A percentile compares a stretch with the other conserved stretches of the same genome.
Conservation (phyloP, 108 stramenopile genomes). For the Conticribra guillardii region DNA sequence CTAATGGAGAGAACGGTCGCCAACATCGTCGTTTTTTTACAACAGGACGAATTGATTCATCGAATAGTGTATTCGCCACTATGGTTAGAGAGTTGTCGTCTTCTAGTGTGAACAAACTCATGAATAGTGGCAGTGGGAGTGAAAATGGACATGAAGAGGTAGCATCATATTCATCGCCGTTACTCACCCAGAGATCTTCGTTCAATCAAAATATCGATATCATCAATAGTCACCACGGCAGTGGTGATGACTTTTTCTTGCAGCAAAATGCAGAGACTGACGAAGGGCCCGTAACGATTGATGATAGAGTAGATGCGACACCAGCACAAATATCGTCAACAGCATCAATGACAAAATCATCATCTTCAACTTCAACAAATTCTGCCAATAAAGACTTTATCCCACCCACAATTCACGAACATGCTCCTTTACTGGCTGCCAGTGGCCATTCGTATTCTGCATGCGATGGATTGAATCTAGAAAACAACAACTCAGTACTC, state of each 20-base stretch:
- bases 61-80: slow-evolving; percentile 9
- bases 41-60: slow-evolving; percentile 13
- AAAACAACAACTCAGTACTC: slow-evolving; percentile 8
- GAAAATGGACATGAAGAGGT: neutral
- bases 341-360: neutral
- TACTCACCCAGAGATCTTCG: no score
- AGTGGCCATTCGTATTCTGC: neutral
- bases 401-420: neutral
- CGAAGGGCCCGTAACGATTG: neutral
- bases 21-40: slow-evolving; percentile 18
- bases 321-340: neutral
- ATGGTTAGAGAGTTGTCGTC: slow-evolving; percentile 38
- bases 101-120: slow-evolving; percentile 9
- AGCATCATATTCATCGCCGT: no score
- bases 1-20: slow-evolving; percentile 7
- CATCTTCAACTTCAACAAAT: neutral
- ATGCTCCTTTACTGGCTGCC: neutral
- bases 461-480: slow-evolving; percentile 6
- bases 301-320: neutral
- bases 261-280: neutral
- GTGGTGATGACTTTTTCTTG: no score
- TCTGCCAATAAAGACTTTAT: neutral
- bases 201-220: no score
- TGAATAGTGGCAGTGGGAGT: neutral
- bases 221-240: no score